Percentiles rank a stretch among this genome's conserved stretches.
phyloP scores from a whole-genome alignment of 2,329 filamentous ascomycete species.

The Aspergillus vadensis region DNA sequence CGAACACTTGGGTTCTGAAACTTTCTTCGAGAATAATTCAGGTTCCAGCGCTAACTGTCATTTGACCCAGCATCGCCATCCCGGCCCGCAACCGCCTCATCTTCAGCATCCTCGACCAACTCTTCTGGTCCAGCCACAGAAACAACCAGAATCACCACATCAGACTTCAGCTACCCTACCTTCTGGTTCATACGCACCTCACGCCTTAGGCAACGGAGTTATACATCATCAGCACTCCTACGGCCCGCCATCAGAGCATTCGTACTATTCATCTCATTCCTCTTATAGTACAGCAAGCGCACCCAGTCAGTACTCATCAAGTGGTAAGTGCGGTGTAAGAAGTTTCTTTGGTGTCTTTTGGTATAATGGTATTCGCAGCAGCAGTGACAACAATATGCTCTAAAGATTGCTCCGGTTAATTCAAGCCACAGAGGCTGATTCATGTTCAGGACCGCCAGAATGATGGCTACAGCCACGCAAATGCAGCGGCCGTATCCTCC shows the following conservation, averaged over 20 bases:
- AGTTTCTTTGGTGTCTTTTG: neutral
- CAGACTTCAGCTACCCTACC: slow-evolving; percentile 52
- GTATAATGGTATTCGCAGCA: neutral
- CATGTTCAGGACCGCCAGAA: slow-evolving; percentile 70
- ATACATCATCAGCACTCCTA: slow-evolving; percentile 63
- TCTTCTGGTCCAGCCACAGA: slow-evolving; percentile 32
- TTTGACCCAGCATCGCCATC: slow-evolving; percentile 23
- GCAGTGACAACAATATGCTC: too few relatives aligned
- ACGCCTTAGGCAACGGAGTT: slow-evolving; percentile 42
- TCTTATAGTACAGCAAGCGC: slow-evolving; percentile 82
- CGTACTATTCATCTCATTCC: slow-evolving; percentile 75
- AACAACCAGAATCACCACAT: slow-evolving; percentile 62
- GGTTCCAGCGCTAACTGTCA: neutral
- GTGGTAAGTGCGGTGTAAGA: slow-evolving; percentile 62
- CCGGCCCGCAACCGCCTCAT: slow-evolving; percentile 33
- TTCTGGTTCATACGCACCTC: slow-evolving; percentile 34
- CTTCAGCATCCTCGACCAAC: slow-evolving; percentile 34
- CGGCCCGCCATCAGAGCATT: slow-evolving; percentile 68
- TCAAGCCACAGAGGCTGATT: slow-evolving; percentile 54
- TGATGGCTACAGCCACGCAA: slow-evolving; percentile 65
- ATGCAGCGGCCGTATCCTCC: slow-evolving; percentile 78
- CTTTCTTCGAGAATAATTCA: neutral
- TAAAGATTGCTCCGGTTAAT: neutral
- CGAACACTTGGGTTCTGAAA: too few relatives aligned
- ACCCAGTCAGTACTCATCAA: slow-evolving; percentile 81